phyloP scores from a whole-genome alignment of 1,284 basidiomycete species.

The Sporisorium iseilematis-ciliati region DNA sequence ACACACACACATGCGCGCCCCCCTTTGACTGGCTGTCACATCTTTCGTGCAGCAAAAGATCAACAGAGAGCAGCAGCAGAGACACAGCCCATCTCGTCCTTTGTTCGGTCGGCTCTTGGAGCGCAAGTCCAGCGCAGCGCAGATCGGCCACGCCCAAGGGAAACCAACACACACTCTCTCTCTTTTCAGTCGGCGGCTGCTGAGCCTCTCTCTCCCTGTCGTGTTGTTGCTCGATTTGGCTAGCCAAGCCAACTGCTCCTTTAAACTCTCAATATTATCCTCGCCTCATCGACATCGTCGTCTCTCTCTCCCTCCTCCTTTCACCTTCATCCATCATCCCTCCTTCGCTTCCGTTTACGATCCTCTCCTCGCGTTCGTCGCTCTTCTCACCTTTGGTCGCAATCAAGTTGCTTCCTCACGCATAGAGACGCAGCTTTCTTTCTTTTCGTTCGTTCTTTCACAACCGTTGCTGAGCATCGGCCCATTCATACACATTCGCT shows the following conservation, averaged over 20 bases:
- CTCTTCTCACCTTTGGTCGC: constrained; percentile 10
- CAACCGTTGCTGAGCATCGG: constrained; percentile 44
- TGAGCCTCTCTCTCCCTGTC: not conserved
- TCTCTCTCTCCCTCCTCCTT: constrained; percentile 6
- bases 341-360: constrained; percentile 6
- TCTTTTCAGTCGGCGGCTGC: too few species aligned
- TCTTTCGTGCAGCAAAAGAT: constrained; percentile 11
- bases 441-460: constrained; percentile 20
- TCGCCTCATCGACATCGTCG: constrained; percentile 12
- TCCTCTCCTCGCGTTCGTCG: constrained; percentile 11
- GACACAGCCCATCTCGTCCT: constrained; percentile 9
- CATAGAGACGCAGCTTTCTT: constrained; percentile 34
- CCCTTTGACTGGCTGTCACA: constrained; percentile 17
- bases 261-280: constrained; percentile 32
- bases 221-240: constrained; percentile 4
- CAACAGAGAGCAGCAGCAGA: constrained; percentile 4
- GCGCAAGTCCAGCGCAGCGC: constrained; percentile 4
- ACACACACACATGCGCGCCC: constrained; percentile 7
- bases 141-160: constrained; percentile 1
- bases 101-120: not conserved
- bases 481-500: constrained; percentile 16
- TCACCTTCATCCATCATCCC: constrained; percentile 24
- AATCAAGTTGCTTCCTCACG: not conserved
- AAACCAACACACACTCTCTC: constrained; percentile 16
- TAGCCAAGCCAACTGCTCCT: constrained; percentile 7